Percentiles rank a stretch among this genome's conserved stretches.
Conservation (phyloP, 176 grass and related monocot genomes). For the Ananas comosus region DNA sequence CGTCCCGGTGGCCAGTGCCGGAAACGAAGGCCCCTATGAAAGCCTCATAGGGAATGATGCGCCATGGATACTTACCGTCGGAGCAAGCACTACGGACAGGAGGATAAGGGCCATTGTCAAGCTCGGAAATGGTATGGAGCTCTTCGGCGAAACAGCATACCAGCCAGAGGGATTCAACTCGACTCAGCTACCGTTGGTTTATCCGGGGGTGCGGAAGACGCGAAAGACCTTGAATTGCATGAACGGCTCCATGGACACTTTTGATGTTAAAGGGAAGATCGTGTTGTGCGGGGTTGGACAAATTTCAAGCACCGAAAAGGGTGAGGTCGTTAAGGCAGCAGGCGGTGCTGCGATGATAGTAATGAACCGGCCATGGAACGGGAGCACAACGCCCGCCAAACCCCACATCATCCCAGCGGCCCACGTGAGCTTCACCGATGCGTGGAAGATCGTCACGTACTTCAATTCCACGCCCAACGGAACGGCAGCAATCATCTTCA, state of each 20-base stretch:
- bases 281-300: slow-evolving; percentile 49
- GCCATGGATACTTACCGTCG: slow-evolving; percentile 83
- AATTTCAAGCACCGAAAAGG: slow-evolving; percentile 28
- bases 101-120: slow-evolving; percentile 34
- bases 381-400: slow-evolving; percentile 23
- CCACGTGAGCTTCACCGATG: slow-evolving; percentile 11
- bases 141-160: slow-evolving; percentile 54
- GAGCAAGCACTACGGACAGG: slow-evolving; percentile 58
- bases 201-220: neutral
- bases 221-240: slow-evolving; percentile 22
- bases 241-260: slow-evolving; percentile 22
- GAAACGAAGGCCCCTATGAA: slow-evolving; percentile 36
- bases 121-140: slow-evolving; percentile 32
- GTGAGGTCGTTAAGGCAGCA: slow-evolving; percentile 22
- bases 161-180: slow-evolving; percentile 33
- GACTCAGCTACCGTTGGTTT: slow-evolving; percentile 27
- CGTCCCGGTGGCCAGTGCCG: too few species aligned
- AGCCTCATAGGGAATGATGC: slow-evolving; percentile 56
- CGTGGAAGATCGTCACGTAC: slow-evolving; percentile 40
- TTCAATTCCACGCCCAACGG: slow-evolving; percentile 32
- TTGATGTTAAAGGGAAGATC: slow-evolving; percentile 54
- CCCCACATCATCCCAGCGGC: slow-evolving; percentile 46
- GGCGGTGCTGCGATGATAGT: slow-evolving; percentile 51
- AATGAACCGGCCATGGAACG: slow-evolving; percentile 1
- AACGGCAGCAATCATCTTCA: slow-evolving; percentile 45